Base-by-base conservation (phyloP, 2,329 filamentous ascomycete genomes). In the Pseudogymnoascus sp. region DNA sequence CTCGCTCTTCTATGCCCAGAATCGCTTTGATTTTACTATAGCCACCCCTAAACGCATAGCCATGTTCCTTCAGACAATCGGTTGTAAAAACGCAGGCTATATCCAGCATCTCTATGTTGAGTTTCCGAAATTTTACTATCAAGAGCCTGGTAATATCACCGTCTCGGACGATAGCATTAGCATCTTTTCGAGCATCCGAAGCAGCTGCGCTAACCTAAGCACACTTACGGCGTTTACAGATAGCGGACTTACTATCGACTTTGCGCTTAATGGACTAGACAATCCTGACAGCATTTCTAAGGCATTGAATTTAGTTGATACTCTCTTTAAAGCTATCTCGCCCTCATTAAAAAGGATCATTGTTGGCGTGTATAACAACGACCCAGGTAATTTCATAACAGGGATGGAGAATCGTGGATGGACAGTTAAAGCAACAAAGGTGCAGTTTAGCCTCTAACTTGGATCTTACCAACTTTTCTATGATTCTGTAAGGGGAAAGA, bases 381-480 rank as follows among this genome's bases (percentile, higher is more conserved):
- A 58, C 15, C 64, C 64, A 51, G 63, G 61, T 63, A 58, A 61
- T 63, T 62, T 58, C 62, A 65, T 69, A 35, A 41, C 58, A 66
- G 63, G 44, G 38, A 69, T 70, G 66, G 29, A 64, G 65, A 67
- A 63, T 63, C 61, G 63, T 44, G 66, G 64, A 65, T 70, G 66
- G 69, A 67, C 13, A 66, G 59, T 70, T 21, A 67, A 42, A 60
- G 36, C 51, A 59, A 65, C 35, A 38, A 63, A 65, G 4, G 12
- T 36, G 4, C 35, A 36, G 35, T 36, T 36, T 36, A 36, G 35
- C 12, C 35, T 36, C 21, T 21, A 21, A 21, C 2, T 21, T 21
- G 21, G 21, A 21, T 21, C 21, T 21, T 21, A 21, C 21, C 21
- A 21, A 4, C 21, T 21, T 21, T 21, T 21, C 21, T 3, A 21